Conservation (phyloP, 2,329 filamentous ascomycete species). For the Trichoderma brevicompactum region DNA sequence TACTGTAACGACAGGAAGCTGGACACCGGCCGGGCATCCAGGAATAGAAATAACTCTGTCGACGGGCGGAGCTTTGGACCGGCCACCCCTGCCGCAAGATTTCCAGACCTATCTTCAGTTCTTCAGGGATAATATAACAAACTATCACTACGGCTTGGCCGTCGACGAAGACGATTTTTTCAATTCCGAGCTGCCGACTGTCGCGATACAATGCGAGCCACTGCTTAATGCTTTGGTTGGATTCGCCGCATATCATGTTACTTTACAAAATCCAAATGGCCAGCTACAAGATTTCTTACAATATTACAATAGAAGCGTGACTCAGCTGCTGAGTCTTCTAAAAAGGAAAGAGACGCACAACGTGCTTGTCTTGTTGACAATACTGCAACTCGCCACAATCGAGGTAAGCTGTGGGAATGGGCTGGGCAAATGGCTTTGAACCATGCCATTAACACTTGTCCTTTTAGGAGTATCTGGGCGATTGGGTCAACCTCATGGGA, state of each 20-base stretch:
- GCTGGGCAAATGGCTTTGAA: slow-evolving; percentile 16
- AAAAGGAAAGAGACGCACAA: slow-evolving; percentile 71
- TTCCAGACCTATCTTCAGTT: slow-evolving; percentile 79
- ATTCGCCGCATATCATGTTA: slow-evolving; percentile 86
- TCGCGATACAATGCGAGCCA: slow-evolving; percentile 75
- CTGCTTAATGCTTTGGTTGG: slow-evolving; percentile 85
- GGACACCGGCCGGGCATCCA: slow-evolving; percentile 20
- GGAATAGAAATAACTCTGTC: slow-evolving; percentile 29
- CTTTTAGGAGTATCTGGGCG: slow-evolving; percentile 83
- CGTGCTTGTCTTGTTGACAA: slow-evolving; percentile 78
- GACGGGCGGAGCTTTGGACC: slow-evolving; percentile 47
- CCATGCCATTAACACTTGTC: background rate
- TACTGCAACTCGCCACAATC: slow-evolving; percentile 89
- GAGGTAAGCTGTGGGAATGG: slow-evolving; percentile 65
- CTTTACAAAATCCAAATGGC: slow-evolving; percentile 70
- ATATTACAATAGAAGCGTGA: slow-evolving; percentile 90
- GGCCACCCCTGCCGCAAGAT: slow-evolving; percentile 67
- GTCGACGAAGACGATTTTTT: slow-evolving; percentile 75
- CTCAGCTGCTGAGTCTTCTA: slow-evolving; percentile 71
- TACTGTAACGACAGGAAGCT: slow-evolving; percentile 38
- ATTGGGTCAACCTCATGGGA: slow-evolving; percentile 91
- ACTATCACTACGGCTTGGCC: slow-evolving; percentile 82
- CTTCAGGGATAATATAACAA: slow-evolving; percentile 75
- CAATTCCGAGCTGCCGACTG: slow-evolving; percentile 68
- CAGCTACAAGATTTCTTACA: slow-evolving; percentile 80